Evolutionary conservation across 2,329 filamentous ascomycete genomes (phyloP).

Genomic region (Dactylellina drechsleri): DNA sequence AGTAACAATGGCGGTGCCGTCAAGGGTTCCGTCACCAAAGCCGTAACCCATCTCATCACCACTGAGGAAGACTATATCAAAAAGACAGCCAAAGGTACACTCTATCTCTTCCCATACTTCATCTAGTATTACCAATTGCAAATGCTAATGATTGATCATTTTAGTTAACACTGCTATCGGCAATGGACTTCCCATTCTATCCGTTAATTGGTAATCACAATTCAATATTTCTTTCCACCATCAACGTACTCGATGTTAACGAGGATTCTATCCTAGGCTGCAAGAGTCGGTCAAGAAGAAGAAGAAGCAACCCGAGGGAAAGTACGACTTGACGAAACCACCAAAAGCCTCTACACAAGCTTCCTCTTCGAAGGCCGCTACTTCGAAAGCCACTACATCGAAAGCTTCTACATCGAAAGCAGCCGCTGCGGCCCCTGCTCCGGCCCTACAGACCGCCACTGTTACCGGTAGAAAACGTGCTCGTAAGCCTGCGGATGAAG

Average conservation of each 20-base stretch:
- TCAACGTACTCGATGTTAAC: background rate
- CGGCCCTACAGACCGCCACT: constrained; percentile 44
- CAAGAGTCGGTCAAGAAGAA: constrained; percentile 45
- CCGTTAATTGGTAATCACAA: constrained; percentile 19
- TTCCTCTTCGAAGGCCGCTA: constrained; percentile 57
- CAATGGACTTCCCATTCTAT: constrained; percentile 32
- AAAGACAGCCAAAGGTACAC: constrained; percentile 64
- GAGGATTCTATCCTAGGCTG: constrained; percentile 19
- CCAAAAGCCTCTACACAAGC: constrained; percentile 19
- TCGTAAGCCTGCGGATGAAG: constrained; percentile 53
- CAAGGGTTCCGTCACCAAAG: constrained; percentile 65
- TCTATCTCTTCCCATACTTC: background rate
- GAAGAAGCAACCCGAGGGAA: constrained; percentile 49
- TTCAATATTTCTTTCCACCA: background rate
- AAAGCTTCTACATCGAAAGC: constrained; percentile 59
- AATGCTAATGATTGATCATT: constrained; percentile 6
- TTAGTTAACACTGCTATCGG: constrained; percentile 23
- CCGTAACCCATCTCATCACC: constrained; percentile 70
- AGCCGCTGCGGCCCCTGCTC: constrained; percentile 23
- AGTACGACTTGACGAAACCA: constrained; percentile 40
- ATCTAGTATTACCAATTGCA: background rate
- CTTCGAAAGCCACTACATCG: constrained; percentile 27
- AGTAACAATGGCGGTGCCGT: constrained; percentile 66
- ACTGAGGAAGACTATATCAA: constrained; percentile 67
- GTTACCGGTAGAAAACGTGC: constrained; percentile 54